Percentiles rank a stretch among this genome's conserved stretches.
phyloP scores from a whole-genome alignment of 768 basidiomycete genomes.

The Podaxis pistillaris region DNA sequence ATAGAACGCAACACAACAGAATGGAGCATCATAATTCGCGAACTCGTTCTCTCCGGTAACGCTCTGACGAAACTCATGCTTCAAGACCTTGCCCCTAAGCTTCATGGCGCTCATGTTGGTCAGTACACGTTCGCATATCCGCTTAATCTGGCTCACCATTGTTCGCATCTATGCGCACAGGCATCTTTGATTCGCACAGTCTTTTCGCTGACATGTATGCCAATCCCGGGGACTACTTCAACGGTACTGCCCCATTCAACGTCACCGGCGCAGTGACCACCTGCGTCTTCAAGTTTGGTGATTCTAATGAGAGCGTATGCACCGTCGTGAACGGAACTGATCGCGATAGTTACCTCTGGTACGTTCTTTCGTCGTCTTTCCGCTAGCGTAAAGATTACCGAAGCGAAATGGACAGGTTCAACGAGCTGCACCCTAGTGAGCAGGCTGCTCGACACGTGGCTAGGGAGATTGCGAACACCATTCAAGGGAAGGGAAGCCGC shows the following conservation, averaged over 20 bases:
- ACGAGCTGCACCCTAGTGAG: slow-evolving; percentile 61
- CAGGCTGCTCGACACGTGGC: slow-evolving; percentile 56
- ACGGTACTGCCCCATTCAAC: slow-evolving; percentile 62
- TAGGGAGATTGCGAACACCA: slow-evolving; percentile 45
- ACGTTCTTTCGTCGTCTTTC: slow-evolving; percentile 19
- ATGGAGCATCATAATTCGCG: slow-evolving; percentile 56
- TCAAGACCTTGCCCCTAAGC: slow-evolving; percentile 40
- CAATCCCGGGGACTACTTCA: slow-evolving; percentile 52
- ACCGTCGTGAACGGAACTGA: slow-evolving; percentile 40
- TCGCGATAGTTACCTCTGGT: slow-evolving; percentile 63
- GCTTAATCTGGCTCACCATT: neutral
- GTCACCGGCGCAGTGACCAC: slow-evolving; percentile 50
- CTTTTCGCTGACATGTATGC: slow-evolving; percentile 59
- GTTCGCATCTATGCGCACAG: neutral
- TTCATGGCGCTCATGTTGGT: slow-evolving; percentile 61
- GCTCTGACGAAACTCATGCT: slow-evolving; percentile 52
- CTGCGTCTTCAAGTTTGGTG: slow-evolving; percentile 42
- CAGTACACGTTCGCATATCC: slow-evolving; percentile 11
- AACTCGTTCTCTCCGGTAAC: slow-evolving; percentile 52
- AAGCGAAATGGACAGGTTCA: slow-evolving; percentile 35
- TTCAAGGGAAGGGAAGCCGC: slow-evolving; percentile 31
- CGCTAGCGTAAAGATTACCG: neutral
- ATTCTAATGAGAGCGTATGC: slow-evolving; percentile 27
- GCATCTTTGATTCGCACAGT: slow-evolving; percentile 27
- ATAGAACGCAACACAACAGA: slow-evolving; percentile 51